These are phyloP conservation scores for Ceratobasidium sp. DNA, from an alignment of 1,284 basidiomycete genomes.

Conservation along the genomic window DNA sequence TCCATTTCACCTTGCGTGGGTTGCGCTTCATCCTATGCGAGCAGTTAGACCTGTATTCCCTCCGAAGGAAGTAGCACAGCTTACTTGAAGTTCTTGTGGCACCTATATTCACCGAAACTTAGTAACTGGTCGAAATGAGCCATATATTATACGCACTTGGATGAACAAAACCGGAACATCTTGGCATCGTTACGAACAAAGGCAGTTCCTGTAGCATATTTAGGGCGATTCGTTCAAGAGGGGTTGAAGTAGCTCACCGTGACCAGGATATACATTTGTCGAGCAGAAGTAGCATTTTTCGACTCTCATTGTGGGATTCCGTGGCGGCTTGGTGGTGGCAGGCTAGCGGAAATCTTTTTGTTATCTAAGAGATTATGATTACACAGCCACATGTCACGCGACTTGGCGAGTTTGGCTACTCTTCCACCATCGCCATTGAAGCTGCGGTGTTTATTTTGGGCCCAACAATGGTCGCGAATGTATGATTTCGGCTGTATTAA, in stretches of 20 bases:
- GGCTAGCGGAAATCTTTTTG: conserved; percentile 9
- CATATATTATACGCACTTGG: conserved; percentile 70
- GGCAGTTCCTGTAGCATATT: conserved; percentile 67
- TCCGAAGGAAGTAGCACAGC: conserved; percentile 42
- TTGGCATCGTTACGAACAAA: conserved; percentile 98
- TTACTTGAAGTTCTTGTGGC: conserved; percentile 98
- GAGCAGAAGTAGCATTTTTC: conserved; percentile 95
- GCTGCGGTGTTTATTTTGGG: no score
- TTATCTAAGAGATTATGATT: neutral
- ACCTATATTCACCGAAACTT: conserved; percentile 58
- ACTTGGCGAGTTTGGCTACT: no score
- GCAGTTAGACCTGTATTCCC: conserved; percentile 38
- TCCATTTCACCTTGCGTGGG: conserved; percentile 99
- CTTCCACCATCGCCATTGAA: no score
- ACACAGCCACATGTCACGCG: conserved; percentile 1
- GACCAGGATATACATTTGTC: conserved; percentile 92
- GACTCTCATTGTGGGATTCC: conserved; percentile 66
- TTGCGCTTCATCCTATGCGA: conserved; percentile 94
- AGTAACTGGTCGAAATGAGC: conserved; percentile 40
- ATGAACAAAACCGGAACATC: conserved; percentile 95
- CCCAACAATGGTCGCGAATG: no score
- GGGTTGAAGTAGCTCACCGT: conserved; percentile 62
- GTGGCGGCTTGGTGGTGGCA: neutral
- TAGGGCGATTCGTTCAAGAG: neutral
- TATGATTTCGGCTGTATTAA: no score